Percentiles rank a stretch among this genome's conserved stretches.
Conservation (phyloP, 2,329 filamentous ascomycete genomes). For the Tolypocladium guangdongense region DNA sequence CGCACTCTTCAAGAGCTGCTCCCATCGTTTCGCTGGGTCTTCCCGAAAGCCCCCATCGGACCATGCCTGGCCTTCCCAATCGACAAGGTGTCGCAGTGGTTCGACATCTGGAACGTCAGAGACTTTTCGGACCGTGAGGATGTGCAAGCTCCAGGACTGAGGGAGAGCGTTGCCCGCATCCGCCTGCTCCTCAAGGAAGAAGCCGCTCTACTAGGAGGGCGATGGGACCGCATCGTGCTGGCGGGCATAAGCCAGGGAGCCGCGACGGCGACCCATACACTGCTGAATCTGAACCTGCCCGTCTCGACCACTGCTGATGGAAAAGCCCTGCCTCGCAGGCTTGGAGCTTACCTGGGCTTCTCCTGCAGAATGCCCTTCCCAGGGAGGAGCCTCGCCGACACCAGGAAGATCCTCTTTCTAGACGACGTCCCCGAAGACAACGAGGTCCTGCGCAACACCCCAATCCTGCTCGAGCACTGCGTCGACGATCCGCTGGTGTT, state of each 20-base stretch:
- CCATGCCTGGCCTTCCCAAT: constrained; percentile 11
- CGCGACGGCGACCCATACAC: constrained; percentile 25
- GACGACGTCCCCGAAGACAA: constrained; percentile 12
- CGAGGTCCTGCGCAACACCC: constrained; percentile 27
- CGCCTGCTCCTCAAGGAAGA: constrained; percentile 22
- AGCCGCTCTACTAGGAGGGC: constrained; percentile 22
- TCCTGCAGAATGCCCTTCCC: constrained; percentile 25
- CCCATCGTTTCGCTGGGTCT: constrained; percentile 38
- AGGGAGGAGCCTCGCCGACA: constrained; percentile 17
- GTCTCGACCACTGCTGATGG: neutral
- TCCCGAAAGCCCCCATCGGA: constrained; percentile 29
- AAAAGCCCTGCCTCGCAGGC: neutral
- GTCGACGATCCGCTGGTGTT: constrained; percentile 30
- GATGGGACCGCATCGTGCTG: constrained; percentile 28
- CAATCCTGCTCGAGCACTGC: constrained; percentile 34
- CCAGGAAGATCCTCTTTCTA: constrained; percentile 20
- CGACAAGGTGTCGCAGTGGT: constrained; percentile 32
- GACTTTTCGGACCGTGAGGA: constrained; percentile 30
- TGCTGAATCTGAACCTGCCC: constrained; percentile 23
- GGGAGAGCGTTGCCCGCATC: constrained; percentile 23
- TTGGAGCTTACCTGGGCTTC: constrained; percentile 27
- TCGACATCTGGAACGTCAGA: constrained; percentile 34
- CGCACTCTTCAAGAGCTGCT: constrained; percentile 26
- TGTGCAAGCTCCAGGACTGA: constrained; percentile 28
- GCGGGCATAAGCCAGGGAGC: constrained; percentile 36